These are phyloP conservation scores for Monilinia aucupariae DNA, from an alignment of 2,329 filamentous ascomycete species.

Conservation along the genomic window DNA sequence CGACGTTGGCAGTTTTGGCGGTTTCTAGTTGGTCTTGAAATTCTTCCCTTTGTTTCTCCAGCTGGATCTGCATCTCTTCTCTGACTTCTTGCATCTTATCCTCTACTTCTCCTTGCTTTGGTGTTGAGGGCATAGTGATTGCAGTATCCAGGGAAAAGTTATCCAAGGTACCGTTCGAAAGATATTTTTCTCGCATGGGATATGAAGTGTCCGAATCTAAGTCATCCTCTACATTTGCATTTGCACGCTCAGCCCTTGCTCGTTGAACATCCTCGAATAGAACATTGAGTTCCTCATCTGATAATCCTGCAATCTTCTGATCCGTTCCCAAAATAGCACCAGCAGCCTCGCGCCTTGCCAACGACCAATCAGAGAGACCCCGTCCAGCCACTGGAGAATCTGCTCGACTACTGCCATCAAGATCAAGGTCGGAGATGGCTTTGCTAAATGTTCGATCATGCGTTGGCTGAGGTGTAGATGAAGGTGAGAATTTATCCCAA, in stretches of 20 bases:
- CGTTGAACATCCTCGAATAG: slow-evolving; percentile 92
- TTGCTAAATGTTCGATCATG: slow-evolving; percentile 81
- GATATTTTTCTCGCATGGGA: slow-evolving; percentile 85
- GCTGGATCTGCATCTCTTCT: slow-evolving; percentile 76
- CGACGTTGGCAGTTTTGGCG: slow-evolving; percentile 68
- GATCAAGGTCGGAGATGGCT: slow-evolving; percentile 69
- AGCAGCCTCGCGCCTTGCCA: slow-evolving; percentile 89
- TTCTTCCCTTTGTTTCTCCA: slow-evolving; percentile 80
- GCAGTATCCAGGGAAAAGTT: slow-evolving; percentile 94
- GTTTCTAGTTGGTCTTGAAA: slow-evolving; percentile 72
- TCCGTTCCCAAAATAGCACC: slow-evolving; percentile 83
- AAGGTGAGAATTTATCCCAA: slow-evolving; percentile 54
- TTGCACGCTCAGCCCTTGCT: slow-evolving; percentile 71
- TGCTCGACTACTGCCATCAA: slow-evolving; percentile 60
- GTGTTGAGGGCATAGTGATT: slow-evolving; percentile 90
- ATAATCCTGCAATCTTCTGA: slow-evolving; percentile 83
- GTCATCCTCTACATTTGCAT: slow-evolving; percentile 79
- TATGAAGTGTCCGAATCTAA: slow-evolving; percentile 85
- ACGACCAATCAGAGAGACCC: slow-evolving; percentile 84
- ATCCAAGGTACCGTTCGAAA: slow-evolving; percentile 90
- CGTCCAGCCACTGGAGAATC: slow-evolving; percentile 70
- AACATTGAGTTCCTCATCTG: slow-evolving; percentile 88
- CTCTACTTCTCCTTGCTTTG: slow-evolving; percentile 70
- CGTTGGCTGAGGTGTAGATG: slow-evolving; percentile 53
- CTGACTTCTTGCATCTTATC: slow-evolving; percentile 68